Conservation (phyloP, 192 early-diverging fungal species). For the Rhizoclosmatium sp. region DNA sequence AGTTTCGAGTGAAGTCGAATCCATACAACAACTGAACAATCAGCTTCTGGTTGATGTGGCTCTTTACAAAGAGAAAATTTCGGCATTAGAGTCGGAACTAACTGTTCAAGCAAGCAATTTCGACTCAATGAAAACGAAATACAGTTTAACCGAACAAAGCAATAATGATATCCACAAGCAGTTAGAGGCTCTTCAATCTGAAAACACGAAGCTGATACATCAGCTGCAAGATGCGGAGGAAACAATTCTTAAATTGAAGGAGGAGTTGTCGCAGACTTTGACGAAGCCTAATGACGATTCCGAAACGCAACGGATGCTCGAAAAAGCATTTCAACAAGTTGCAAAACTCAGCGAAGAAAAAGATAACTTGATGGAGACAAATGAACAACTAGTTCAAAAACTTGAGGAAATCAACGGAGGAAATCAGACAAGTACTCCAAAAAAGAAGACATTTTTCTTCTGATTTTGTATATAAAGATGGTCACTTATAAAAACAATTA, state of each 20-base stretch:
- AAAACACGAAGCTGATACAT: background rate
- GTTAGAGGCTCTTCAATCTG: background rate
- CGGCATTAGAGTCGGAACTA: too few relatives aligned
- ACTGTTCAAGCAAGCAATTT: too few relatives aligned
- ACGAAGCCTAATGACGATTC: background rate
- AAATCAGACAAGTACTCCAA: background rate
- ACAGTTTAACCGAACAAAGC: too few relatives aligned
- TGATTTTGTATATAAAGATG: background rate
- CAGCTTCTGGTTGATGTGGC: too few relatives aligned
- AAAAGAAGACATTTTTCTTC: slow-evolving; percentile 31
- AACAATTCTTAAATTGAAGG: background rate
- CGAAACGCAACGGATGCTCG: slow-evolving; percentile 19
- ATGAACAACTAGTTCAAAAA: slow-evolving; percentile 15
- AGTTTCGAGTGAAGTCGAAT: too few relatives aligned
- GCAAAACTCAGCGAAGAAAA: slow-evolving; percentile 29
- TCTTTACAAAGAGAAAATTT: too few relatives aligned
- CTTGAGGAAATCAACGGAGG: slow-evolving; percentile 11
- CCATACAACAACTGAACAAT: too few relatives aligned
- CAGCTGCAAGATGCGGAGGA: slow-evolving; percentile 11
- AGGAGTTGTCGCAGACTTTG: background rate
- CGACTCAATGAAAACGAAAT: too few relatives aligned
- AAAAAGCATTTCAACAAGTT: slow-evolving; percentile 19
- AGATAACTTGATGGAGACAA: slow-evolving; percentile 26
- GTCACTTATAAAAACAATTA: background rate
- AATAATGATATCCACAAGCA: too few relatives aligned